phyloP scores from a whole-genome alignment of 441 rosid species.

The Brassica hybrid region DNA sequence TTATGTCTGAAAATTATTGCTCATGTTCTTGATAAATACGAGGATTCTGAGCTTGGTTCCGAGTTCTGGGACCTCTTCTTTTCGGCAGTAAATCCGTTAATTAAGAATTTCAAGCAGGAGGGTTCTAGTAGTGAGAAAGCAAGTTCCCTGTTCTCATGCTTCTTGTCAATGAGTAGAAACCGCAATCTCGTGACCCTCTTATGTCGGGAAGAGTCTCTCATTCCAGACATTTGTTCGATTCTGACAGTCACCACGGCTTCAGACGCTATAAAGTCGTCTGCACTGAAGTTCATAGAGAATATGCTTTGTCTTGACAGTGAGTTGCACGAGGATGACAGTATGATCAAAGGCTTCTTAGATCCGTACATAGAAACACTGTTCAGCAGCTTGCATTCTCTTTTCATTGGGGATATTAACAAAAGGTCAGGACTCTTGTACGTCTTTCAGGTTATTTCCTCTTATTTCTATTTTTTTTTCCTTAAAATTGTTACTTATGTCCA shows the following conservation, averaged over 20 bases:
- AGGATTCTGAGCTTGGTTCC: slow-evolving; percentile 73
- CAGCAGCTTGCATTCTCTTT: slow-evolving; percentile 73
- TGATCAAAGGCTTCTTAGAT: slow-evolving; percentile 54
- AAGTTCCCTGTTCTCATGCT: slow-evolving; percentile 88
- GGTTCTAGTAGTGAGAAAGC: slow-evolving; percentile 98
- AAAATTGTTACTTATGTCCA: slow-evolving; percentile 45
- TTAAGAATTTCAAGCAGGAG: slow-evolving; percentile 83
- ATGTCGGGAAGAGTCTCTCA: slow-evolving; percentile 67
- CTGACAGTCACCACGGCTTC: slow-evolving; percentile 75
- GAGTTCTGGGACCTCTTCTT: slow-evolving; percentile 95
- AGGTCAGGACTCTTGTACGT: slow-evolving; percentile 57
- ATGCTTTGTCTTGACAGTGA: slow-evolving; percentile 76
- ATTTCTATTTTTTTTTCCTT: slow-evolving; percentile 13
- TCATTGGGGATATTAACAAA: slow-evolving; percentile 60
- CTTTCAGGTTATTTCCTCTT: slow-evolving; percentile 26
- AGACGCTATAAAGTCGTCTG: slow-evolving; percentile 72
- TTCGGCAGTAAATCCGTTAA: slow-evolving; percentile 70
- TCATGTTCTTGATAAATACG: slow-evolving; percentile 77
- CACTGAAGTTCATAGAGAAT: slow-evolving; percentile 82
- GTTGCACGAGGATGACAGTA: slow-evolving; percentile 55
- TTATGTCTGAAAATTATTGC: slow-evolving; percentile 80
- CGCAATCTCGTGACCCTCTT: slow-evolving; percentile 62
- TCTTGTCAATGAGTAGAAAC: slow-evolving; percentile 93
- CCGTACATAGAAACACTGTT: slow-evolving; percentile 69
- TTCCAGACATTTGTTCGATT: slow-evolving; percentile 83